Base-by-base conservation (phyloP, 805 yeast genomes). In the Saccharomycopsis sp. region DNA sequence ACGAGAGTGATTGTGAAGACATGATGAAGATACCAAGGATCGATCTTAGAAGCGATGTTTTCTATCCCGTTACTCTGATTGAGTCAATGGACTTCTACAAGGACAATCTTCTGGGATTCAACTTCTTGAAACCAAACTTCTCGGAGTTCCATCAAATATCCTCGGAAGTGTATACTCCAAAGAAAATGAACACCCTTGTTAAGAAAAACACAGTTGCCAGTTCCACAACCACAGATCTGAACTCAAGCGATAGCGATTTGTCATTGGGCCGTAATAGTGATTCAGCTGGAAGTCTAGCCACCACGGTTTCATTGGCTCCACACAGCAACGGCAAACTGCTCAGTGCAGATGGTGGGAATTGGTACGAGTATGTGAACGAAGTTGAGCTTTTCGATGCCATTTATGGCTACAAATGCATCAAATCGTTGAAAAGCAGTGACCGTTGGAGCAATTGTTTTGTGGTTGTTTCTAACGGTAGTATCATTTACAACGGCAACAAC, bases 381-480 rank as follows among this genome's bases (percentile, higher is more conserved):
- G 55, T 50, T 19, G 59, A 58, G 19, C 29, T 58, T 14, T 56
- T 58, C 44, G 58, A 54, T 35, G 14, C 51, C 3, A 51, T 58
- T 7, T 58, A 58, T 22, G 55, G 50, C 7, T 58, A 58, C 38
- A 58, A 58, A 52, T 58, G 61, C n/a, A 56, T 58, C 19, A 50
- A 47, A 35, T 52, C 56, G 15, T 29, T 58, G 52, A 50, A 41
- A 23, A 34, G 41, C 3, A 42, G 38, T 7, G 58, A 55, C 5
- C 29, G 41, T 8, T 58, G 61, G 61, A 51, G 3, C 22, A 51
- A 54, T 23, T 54, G 54, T 19, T 57, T 57, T 50, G 56, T 35
- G 17, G 54, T 54, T 17, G 47, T 54, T 12, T 57, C 60, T 9
- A 42, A 24, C 24, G 52, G 55, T 3, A 44, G 19, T 14, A 34